Conservation (phyloP, 352 stramenopile species). For the Pythium aquatile region DNA sequence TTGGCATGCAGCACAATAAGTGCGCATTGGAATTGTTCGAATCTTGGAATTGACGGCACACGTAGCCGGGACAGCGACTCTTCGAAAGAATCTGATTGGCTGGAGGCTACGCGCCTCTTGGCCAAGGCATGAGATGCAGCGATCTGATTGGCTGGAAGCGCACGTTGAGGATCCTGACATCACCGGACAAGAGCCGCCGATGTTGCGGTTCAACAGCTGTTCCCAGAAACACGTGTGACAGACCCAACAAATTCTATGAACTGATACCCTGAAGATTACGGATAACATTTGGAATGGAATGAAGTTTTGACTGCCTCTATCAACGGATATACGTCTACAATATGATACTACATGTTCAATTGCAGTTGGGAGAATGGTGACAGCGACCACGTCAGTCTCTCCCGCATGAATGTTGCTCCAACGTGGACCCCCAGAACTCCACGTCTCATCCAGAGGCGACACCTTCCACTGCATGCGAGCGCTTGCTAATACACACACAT, state of each 20-base stretch:
- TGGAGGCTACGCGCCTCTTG: slow-evolving; percentile 20
- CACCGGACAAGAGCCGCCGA: not conserved
- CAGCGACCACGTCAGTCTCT: slow-evolving; percentile 5
- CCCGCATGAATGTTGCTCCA: slow-evolving; percentile 17
- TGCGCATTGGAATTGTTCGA: no score
- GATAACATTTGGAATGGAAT: no score
- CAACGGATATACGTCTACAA: no score
- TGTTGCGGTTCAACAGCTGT: no score
- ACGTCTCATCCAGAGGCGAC: no score
- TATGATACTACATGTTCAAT: no score
- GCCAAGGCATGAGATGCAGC: not conserved
- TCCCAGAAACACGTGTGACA: not conserved
- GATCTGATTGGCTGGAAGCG: slow-evolving; percentile 16
- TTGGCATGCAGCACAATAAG: no score
- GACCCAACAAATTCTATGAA: slow-evolving; percentile 1
- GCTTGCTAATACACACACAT: no score
- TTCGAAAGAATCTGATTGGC: slow-evolving; percentile 22
- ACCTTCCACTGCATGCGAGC: no score
- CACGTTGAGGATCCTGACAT: slow-evolving; percentile 10
- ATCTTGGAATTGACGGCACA: no score
- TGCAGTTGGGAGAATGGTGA: not conserved
- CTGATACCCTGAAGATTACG: not conserved
- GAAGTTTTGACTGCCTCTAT: no score
- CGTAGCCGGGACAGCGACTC: no score
- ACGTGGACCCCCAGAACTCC: slow-evolving; percentile 17